Percentiles rank a stretch among this genome's conserved stretches.
Conservation (phyloP, 2,329 filamentous ascomycete species). For the Pyrenophora teres region DNA sequence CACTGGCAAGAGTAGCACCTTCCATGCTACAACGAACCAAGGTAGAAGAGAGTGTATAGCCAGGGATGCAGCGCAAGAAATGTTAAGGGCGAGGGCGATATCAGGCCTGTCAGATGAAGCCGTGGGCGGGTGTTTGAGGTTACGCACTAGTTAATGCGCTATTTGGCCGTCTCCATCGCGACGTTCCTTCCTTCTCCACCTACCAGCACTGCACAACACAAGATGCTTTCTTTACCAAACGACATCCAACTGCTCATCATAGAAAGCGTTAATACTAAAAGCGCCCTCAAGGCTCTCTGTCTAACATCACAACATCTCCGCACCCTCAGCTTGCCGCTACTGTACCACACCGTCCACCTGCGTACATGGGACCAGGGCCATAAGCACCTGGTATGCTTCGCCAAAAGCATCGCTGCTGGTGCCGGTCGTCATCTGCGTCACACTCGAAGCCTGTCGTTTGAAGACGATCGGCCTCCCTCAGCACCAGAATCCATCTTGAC, state of each 20-base stretch:
- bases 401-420: conserved; percentile 2
- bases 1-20: neutral
- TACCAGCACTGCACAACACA: neutral
- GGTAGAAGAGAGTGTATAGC: no score
- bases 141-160: no score
- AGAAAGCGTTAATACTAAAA: neutral
- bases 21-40: no score
- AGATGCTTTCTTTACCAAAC: neutral
- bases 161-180: no score
- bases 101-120: neutral
- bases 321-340: neutral
- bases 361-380: neutral
- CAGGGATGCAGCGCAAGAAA: no score
- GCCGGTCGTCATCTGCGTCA: neutral
- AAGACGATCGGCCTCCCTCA: neutral
- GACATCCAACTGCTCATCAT: conserved; percentile 3
- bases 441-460: conserved; percentile 4
- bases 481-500: neutral
- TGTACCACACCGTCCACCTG: neutral
- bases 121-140: neutral
- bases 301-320: conserved; percentile 1
- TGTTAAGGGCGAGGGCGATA: no score
- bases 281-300: conserved; percentile 3
- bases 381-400: neutral
- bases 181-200: neutral